A percentile compares a stretch with the other conserved stretches of the same genome.
phyloP scores from a whole-genome alignment of 805 yeast genomes.

The Candida yuanshanica region DNA sequence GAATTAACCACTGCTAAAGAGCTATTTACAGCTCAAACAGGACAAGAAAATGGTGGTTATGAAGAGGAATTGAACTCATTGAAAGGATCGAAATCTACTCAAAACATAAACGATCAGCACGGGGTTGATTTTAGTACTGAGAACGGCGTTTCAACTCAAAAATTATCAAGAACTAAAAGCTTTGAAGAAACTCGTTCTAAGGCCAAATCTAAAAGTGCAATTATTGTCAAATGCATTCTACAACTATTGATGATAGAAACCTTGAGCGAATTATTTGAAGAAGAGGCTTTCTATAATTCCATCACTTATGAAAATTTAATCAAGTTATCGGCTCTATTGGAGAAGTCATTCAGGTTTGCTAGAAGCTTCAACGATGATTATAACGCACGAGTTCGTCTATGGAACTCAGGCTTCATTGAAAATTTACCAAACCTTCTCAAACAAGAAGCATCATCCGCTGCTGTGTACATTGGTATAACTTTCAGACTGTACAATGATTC shows the following conservation, averaged over 20 bases:
- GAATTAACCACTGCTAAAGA: conserved; percentile 82
- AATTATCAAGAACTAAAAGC: conserved; percentile 17
- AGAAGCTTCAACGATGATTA: conserved; percentile 83
- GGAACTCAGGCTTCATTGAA: conserved; percentile 90
- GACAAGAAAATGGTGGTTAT: neutral
- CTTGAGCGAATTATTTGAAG: conserved; percentile 73
- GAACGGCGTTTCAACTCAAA: conserved; percentile 22
- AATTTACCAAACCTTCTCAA: conserved; percentile 85
- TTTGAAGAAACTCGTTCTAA: conserved; percentile 37
- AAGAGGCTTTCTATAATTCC: conserved; percentile 54
- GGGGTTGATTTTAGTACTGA: conserved; percentile 23
- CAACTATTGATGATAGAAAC: conserved; percentile 87
- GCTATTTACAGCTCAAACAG: conserved; percentile 52
- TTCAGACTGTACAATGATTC: conserved; percentile 73
- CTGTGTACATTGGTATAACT: conserved; percentile 75
- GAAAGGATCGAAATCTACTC: conserved; percentile 1
- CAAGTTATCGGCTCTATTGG: conserved; percentile 53
- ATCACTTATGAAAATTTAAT: conserved; percentile 65
- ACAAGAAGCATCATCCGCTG: conserved; percentile 88
- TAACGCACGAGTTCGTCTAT: conserved; percentile 78
- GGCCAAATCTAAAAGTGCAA: conserved; percentile 57
- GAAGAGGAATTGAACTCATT: conserved; percentile 1
- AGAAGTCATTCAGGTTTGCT: conserved; percentile 74
- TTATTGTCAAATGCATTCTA: conserved; percentile 87
- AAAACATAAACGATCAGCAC: conserved; percentile 7